phyloP scores from a whole-genome alignment of 2,329 filamentous ascomycete species.

The Colletotrichum abscissum region DNA sequence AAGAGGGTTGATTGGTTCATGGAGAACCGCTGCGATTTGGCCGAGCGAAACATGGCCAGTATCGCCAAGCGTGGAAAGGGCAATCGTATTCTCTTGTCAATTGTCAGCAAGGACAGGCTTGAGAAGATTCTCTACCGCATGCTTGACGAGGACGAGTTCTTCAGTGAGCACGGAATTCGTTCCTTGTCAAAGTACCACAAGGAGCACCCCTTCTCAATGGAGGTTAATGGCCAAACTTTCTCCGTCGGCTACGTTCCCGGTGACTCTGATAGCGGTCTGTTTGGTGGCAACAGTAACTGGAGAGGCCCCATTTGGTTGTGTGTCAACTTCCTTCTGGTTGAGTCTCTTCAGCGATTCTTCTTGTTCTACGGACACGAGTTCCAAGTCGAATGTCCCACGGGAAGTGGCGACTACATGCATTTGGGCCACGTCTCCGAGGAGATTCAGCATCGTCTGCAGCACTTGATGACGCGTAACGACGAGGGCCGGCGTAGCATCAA shows the following conservation, averaged over 20 bases:
- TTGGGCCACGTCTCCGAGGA: slow-evolving; percentile 94
- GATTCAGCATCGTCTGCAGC: slow-evolving; percentile 92
- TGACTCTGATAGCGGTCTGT: slow-evolving; percentile 95
- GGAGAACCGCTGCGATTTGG: slow-evolving; percentile 85
- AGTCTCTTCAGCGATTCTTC: slow-evolving; percentile 94
- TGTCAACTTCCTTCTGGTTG: slow-evolving; percentile 94
- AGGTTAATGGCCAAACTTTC: slow-evolving; percentile 92
- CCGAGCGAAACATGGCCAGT: slow-evolving; percentile 93
- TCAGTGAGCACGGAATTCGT: slow-evolving; percentile 89
- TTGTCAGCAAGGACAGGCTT: slow-evolving; percentile 93
- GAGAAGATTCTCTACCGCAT: slow-evolving; percentile 90
- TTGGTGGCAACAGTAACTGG: slow-evolving; percentile 99
- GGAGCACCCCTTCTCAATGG: slow-evolving; percentile 91
- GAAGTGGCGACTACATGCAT: slow-evolving; percentile 95
- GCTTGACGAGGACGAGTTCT: slow-evolving; percentile 94
- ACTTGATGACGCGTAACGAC: slow-evolving; percentile 86
- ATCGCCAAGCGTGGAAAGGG: slow-evolving; percentile 92
- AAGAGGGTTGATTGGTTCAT: slow-evolving; percentile 95
- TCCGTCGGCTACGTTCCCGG: slow-evolving; percentile 90
- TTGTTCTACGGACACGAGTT: slow-evolving; percentile 93
- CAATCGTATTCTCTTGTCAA: slow-evolving; percentile 85
- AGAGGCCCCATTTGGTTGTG: slow-evolving; percentile 95
- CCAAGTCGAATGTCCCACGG: slow-evolving; percentile 92
- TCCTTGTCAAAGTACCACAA: slow-evolving; percentile 94
- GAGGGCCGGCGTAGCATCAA: slow-evolving; percentile 92